Evolutionary conservation across 2,329 filamentous ascomycete genomes (phyloP), one percentile per base, ranked within the genome.

Genomic region (Sporothrix brunneoviolacea): DNA sequence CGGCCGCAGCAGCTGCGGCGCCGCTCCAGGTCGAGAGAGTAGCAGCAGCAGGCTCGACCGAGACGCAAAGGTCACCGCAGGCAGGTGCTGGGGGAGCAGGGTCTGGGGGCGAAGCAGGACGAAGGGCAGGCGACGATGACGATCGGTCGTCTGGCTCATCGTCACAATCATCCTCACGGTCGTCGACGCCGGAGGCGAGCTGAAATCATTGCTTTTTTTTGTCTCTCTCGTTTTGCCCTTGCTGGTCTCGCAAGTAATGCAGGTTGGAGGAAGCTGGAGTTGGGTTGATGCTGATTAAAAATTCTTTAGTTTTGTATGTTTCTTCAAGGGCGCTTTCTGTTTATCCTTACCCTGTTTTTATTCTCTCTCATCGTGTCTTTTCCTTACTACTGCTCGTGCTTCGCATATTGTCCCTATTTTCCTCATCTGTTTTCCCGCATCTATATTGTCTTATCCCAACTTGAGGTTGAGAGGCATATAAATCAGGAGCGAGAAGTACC

Each of bases 261-360:
- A 41, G 40, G 39, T 24, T 44, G 35, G 24, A 30, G 45, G 35
- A 37, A 43, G 39, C 38, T 52, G 44, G 45, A 44, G 51, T 44
- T 49, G 45, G 45, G 43, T 28, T 32, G 28, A 27, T 36, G 21
- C 28, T 21, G 19, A 32, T 42, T 35, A 42, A 43, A 50, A 42
- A 43, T 22, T 45, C 10, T 30, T 30, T 27, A 27, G 16, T 24
- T 15, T 16, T 30, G 13, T 27, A 19, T 38, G 40, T 40, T 43
- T 19, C 16, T 22, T 27, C n/a, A n/a, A n/a, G n/a, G n/a, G n/a
- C 22, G 13, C 16, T 21, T 43, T 41, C 8, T 45, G 24, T 49
- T 35, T 50, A 15, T 51, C 24, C 12, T n/a, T 41, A 19, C 30
- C 28, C 12, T 35, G 7, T 47, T 21, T n/a, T 21, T 24, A n/a